Percentiles rank a stretch among this genome's conserved stretches.
Conservation (phyloP, 208 protist species). For the Chromosphaera perkinsii region DNA sequence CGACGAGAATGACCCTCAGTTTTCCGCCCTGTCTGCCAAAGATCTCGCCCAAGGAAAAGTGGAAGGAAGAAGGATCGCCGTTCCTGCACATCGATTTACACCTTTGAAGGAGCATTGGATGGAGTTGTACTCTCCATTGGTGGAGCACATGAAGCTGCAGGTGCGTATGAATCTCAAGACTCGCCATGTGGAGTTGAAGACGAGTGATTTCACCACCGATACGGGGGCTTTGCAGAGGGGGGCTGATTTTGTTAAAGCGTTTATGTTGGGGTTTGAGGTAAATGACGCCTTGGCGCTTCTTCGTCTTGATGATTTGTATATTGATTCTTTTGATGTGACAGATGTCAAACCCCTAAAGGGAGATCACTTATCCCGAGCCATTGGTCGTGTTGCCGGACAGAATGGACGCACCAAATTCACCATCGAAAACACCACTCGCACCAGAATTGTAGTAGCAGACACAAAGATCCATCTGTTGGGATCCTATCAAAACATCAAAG, state of each 20-base stretch:
- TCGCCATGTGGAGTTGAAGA: conserved; percentile 89
- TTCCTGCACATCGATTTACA: conserved; percentile 91
- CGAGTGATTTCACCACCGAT: conserved; percentile 70
- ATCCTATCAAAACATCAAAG: conserved; percentile 91
- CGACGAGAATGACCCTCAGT: too few relatives aligned
- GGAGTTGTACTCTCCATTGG: conserved; percentile 95
- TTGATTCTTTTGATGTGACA: conserved; percentile 98
- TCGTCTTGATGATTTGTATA: conserved; percentile 97
- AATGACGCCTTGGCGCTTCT: conserved; percentile 96
- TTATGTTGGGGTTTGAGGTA: conserved; percentile 86
- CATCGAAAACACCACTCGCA: conserved; percentile 98
- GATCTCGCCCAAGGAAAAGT: conserved; percentile 36
- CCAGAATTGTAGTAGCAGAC: conserved; percentile 96
- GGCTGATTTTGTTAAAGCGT: conserved; percentile 94
- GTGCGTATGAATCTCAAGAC: conserved; percentile 95
- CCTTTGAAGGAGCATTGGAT: conserved; percentile 95
- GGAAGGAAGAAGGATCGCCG: conserved; percentile 53
- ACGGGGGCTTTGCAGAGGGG: conserved; percentile 83
- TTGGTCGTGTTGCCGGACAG: conserved; percentile 97
- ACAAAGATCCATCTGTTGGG: conserved; percentile 94
- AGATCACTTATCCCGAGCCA: conserved; percentile 86
- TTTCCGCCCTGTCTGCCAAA: too few relatives aligned
- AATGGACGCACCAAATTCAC: conserved; percentile 96
- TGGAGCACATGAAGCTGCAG: conserved; percentile 96
- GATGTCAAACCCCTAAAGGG: conserved; percentile 87